These are phyloP conservation scores for Neoboletus brunneissimus DNA, from an alignment of 768 basidiomycete genomes.

Conservation along the genomic window DNA sequence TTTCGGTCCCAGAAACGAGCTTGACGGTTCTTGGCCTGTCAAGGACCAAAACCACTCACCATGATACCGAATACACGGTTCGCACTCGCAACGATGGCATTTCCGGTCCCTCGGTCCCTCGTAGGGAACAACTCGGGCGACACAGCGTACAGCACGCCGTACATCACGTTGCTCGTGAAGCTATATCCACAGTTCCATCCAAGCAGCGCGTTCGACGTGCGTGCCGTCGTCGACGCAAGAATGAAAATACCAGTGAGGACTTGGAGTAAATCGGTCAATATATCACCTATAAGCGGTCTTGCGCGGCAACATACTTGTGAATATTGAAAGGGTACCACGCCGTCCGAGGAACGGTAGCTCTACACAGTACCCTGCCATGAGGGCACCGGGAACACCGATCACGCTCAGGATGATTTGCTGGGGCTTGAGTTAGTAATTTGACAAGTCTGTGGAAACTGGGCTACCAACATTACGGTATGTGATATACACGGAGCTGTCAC, in stretches of 20 bases:
- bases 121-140: conserved; percentile 56
- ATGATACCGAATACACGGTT: conserved; percentile 61
- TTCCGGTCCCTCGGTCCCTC: conserved; percentile 53
- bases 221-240: conserved; percentile 54
- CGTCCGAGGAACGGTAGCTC: conserved; percentile 51
- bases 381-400: conserved; percentile 55
- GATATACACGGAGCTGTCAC: conserved; percentile 65
- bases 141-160: conserved; percentile 44
- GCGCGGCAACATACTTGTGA: conserved; percentile 39
- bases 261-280: conserved; percentile 8
- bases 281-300: neutral
- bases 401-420: conserved; percentile 58
- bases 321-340: conserved; percentile 50
- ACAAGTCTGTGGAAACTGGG: neutral
- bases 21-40: neutral
- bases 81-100: conserved; percentile 48
- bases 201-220: conserved; percentile 48
- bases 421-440: conserved; percentile 3
- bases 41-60: conserved; percentile 28
- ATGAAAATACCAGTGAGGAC: conserved; percentile 57
- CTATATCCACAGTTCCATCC: conserved; percentile 60
- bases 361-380: conserved; percentile 53
- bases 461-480: conserved; percentile 65
- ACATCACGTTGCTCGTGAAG: conserved; percentile 57
- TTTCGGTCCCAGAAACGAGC: neutral